Percentiles rank a stretch among this genome's conserved stretches.
phyloP scores from a whole-genome alignment of 2,329 filamentous ascomycete species.

The Fusarium cyanostomum region DNA sequence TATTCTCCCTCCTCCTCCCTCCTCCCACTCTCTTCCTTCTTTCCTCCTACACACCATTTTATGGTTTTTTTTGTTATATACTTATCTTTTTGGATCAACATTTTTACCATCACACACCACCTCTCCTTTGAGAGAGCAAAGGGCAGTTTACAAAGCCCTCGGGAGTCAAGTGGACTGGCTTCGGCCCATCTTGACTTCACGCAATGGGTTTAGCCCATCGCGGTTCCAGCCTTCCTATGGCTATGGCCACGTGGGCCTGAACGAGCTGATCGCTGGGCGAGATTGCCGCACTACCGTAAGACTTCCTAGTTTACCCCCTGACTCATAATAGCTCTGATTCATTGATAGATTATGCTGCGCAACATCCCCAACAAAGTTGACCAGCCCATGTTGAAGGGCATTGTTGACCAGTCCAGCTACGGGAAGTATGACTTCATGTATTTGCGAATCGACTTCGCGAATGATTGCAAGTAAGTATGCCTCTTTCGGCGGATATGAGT shows the following conservation, averaged over 20 bases:
- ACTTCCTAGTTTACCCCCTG: slow-evolving; percentile 7
- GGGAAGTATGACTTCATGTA: slow-evolving; percentile 96
- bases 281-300: slow-evolving; percentile 80
- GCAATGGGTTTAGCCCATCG: slow-evolving; percentile 54
- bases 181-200: too few relatives aligned
- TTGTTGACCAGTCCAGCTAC: slow-evolving; percentile 80
- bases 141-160: too few relatives aligned
- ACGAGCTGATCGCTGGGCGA: slow-evolving; percentile 59
- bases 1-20: slow-evolving; percentile 6
- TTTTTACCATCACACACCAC: too few relatives aligned
- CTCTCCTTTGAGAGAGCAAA: too few relatives aligned
- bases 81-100: not conserved
- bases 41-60: not conserved
- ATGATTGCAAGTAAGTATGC: slow-evolving; percentile 78
- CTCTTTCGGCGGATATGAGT: not conserved
- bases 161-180: too few relatives aligned
- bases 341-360: slow-evolving; percentile 82
- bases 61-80: not conserved
- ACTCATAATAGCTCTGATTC: slow-evolving; percentile 2
- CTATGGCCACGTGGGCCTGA: slow-evolving; percentile 54
- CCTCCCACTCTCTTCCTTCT: not conserved
- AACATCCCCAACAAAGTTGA: slow-evolving; percentile 95
- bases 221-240: not conserved
- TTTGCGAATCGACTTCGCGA: slow-evolving; percentile 85
- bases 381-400: slow-evolving; percentile 77